Evolutionary conservation across 345 rosid genomes (phyloP).

Genomic region (Eucalyptus pauciflora): DNA sequence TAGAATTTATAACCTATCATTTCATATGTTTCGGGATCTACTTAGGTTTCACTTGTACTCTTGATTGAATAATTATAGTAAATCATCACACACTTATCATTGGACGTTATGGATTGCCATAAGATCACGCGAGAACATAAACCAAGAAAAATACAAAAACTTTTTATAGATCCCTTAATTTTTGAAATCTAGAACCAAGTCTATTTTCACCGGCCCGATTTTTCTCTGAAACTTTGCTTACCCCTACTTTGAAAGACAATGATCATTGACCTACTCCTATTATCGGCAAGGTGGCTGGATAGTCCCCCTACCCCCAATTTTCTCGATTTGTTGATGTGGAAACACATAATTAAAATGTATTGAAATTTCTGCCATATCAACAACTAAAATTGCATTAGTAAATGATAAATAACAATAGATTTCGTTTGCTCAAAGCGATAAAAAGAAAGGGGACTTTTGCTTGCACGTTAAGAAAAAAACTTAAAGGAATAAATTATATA

Average conservation of each 20-base stretch:
- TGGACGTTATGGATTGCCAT: rapidly evolving
- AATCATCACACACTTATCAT: no score
- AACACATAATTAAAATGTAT: not conserved
- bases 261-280: not conserved
- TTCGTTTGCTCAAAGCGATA: not conserved
- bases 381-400: not conserved
- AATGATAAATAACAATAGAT: not conserved
- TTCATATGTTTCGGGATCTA: no score
- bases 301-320: no score
- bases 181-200: no score
- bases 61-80: no score
- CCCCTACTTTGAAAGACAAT: not conserved
- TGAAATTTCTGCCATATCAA: not conserved
- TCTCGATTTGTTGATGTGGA: not conserved
- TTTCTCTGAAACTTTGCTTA: no score
- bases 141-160: rapidly evolving
- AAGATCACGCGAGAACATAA: rapidly evolving
- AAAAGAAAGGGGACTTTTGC: not conserved
- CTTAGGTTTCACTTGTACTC: no score
- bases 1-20: no score
- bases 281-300: not conserved
- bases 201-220: rapidly evolving
- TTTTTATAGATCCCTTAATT: no score
- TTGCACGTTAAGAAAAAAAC: not conserved
- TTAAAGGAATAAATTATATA: not conserved